Conservation (phyloP, 371 early-diverging fungal genomes). For the Dipsacomyces acuminosporus region DNA sequence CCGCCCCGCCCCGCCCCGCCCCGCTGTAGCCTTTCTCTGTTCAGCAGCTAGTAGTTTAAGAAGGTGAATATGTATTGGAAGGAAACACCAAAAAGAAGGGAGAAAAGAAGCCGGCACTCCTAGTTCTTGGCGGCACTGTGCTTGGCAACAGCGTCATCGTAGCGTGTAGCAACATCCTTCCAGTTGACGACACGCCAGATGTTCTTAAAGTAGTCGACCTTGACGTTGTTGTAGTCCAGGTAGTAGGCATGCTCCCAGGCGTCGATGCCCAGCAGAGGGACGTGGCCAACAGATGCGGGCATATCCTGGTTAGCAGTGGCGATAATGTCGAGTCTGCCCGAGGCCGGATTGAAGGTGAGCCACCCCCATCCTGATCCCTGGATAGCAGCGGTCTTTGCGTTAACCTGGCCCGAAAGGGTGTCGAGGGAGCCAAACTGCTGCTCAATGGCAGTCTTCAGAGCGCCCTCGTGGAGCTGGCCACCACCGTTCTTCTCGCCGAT, state of each 20-base stretch:
- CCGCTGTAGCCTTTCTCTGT: too few relatives aligned
- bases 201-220: conserved; percentile 90
- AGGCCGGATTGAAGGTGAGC: conserved; percentile 83
- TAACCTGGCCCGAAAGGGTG: conserved; percentile 74
- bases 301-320: conserved; percentile 93
- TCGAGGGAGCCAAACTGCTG: conserved; percentile 87
- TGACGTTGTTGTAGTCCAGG: conserved; percentile 95
- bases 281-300: conserved; percentile 48
- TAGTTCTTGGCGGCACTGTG: conserved; percentile 4
- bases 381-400: conserved; percentile 75
- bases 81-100: too few relatives aligned
- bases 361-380: conserved; percentile 99
- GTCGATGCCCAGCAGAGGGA: conserved; percentile 92
- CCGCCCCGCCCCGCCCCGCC: too few relatives aligned
- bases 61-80: too few relatives aligned
- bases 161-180: conserved; percentile 87
- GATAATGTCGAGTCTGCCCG: conserved; percentile 75
- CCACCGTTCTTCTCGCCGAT: conserved; percentile 74
- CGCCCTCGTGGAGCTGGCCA: conserved; percentile 59
- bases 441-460: conserved; percentile 67
- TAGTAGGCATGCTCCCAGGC: conserved; percentile 99
- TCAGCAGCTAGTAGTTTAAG: too few relatives aligned
- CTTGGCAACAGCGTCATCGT: conserved; percentile 47
- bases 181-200: conserved; percentile 98
- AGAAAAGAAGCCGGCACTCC: too few relatives aligned